A percentile compares a stretch with the other conserved stretches of the same genome.
These are phyloP conservation scores for Glycyrrhiza uralensis DNA, from an alignment of 306 rosid genomes.

Conservation along the genomic window DNA sequence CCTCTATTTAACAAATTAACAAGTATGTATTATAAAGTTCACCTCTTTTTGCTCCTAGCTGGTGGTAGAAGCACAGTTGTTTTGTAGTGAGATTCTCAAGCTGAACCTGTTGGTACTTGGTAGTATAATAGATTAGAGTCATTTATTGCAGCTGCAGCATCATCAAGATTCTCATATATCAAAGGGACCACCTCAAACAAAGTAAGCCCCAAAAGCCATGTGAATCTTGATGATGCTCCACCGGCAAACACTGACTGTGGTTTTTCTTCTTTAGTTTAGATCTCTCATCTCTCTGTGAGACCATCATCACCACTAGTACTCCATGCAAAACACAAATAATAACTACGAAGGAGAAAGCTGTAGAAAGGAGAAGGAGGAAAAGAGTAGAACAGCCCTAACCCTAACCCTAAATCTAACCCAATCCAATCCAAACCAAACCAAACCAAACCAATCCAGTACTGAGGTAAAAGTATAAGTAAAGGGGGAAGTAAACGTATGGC, in stretches of 20 bases:
- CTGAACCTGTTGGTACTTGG: background rate
- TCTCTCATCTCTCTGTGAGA: too few relatives aligned
- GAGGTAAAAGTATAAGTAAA: conserved; percentile 16
- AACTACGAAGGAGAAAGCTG: too few relatives aligned
- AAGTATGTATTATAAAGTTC: background rate
- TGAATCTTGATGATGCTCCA: conserved; percentile 99
- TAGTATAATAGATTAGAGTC: conserved; percentile 47
- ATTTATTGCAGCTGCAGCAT: conserved; percentile 84
- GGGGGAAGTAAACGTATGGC: background rate
- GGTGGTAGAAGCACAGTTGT: background rate
- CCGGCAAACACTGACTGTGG: conserved; percentile 48
- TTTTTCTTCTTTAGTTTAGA: background rate
- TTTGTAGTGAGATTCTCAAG: background rate
- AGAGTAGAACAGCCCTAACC: conserved; percentile 30
- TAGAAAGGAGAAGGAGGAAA: background rate
- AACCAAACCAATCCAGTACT: too few relatives aligned
- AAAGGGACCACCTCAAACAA: conserved; percentile 30
- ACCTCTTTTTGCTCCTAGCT: conserved; percentile 8
- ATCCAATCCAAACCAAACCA: too few relatives aligned
- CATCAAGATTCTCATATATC: conserved; percentile 80
- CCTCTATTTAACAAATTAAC: background rate
- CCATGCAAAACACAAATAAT: conserved; percentile 14
- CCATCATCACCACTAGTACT: background rate
- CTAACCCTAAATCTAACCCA: conserved; percentile 41
- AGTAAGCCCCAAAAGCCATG: conserved; percentile 32